Conservation (phyloP, 163 green algal species). For the Coccomyxa subellipsoidea region DNA sequence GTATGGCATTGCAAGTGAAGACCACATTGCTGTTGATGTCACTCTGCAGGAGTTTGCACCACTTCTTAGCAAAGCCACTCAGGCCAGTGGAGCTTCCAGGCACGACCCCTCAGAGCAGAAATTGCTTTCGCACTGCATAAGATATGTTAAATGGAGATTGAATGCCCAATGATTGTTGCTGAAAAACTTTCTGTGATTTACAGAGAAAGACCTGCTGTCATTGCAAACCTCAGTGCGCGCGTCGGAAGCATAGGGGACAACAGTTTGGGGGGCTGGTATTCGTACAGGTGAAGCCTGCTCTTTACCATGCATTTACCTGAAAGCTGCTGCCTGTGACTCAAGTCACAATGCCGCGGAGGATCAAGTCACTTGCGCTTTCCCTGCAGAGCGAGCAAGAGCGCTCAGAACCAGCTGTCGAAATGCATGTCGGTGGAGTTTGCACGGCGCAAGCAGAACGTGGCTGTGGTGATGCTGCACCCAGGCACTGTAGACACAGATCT, state of each 20-base stretch:
- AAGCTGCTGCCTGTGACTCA: too few relatives aligned
- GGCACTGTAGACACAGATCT: slow-evolving; percentile 80
- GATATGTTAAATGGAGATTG: too few relatives aligned
- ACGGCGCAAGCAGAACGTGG: slow-evolving; percentile 49
- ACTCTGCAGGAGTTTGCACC: slow-evolving; percentile 44
- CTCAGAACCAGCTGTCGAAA: slow-evolving; percentile 76
- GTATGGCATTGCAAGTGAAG: too few relatives aligned
- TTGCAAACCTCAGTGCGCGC: slow-evolving; percentile 72
- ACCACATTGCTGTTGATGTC: neutral
- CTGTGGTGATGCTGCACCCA: slow-evolving; percentile 73
- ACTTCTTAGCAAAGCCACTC: slow-evolving; percentile 39
- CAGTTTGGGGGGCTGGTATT: slow-evolving; percentile 76
- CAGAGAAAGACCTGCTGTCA: slow-evolving; percentile 52
- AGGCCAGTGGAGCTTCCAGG: neutral
- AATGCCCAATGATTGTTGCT: too few relatives aligned
- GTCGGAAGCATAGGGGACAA: slow-evolving; percentile 80
- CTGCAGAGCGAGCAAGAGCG: slow-evolving; percentile 69
- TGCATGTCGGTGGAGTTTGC: slow-evolving; percentile 59
- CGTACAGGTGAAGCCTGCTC: slow-evolving; percentile 5
- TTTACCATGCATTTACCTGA: too few relatives aligned
- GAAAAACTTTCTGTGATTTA: neutral
- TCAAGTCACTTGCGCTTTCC: too few relatives aligned
- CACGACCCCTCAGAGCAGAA: too few relatives aligned
- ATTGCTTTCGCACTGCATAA: too few relatives aligned
- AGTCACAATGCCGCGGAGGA: too few relatives aligned